Conservation (phyloP, 768 basidiomycete genomes). For the Dacryopinax primogenitus region DNA sequence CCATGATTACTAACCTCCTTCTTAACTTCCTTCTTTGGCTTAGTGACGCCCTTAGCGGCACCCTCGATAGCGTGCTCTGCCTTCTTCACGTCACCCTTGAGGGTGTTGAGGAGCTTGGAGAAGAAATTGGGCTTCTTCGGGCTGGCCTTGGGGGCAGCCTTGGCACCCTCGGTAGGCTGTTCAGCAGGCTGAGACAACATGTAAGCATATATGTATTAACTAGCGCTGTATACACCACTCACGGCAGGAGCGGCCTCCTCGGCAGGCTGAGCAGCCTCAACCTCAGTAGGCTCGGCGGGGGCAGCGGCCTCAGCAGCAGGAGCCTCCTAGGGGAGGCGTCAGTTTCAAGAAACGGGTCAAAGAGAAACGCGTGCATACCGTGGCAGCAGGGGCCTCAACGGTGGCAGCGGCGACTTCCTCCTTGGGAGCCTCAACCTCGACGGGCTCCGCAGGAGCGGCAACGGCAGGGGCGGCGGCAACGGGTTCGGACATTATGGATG, state of each 20-base stretch:
- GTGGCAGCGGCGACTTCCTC: constrained; percentile 30
- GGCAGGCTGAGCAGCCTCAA: constrained; percentile 34
- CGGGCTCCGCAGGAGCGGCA: constrained; percentile 35
- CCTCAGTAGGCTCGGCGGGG: no score
- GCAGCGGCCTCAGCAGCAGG: constrained; percentile 13
- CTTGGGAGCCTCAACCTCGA: constrained; percentile 30
- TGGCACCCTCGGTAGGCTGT: constrained; percentile 36
- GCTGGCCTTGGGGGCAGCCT: constrained; percentile 36
- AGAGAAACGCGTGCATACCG: constrained; percentile 30
- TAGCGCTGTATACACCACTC: constrained; percentile 20
- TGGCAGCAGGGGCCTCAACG: neutral
- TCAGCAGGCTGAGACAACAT: constrained; percentile 25
- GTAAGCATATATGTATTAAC: constrained; percentile 14
- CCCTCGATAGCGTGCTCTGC: constrained; percentile 6
- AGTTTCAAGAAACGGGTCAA: constrained; percentile 27
- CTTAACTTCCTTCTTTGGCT: constrained; percentile 43
- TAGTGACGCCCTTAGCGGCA: constrained; percentile 39
- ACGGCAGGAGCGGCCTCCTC: constrained; percentile 19
- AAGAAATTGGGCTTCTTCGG: constrained; percentile 71
- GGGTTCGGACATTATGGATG: constrained; percentile 3
- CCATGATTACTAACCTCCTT: constrained; percentile 30
- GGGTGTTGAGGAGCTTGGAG: constrained; percentile 62
- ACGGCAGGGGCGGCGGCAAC: constrained; percentile 29
- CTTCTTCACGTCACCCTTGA: constrained; percentile 42
- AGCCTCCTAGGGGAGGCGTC: constrained; percentile 25